phyloP scores from a whole-genome alignment of 2,329 filamentous ascomycete species.

The Ilyonectria mors-panacis region DNA sequence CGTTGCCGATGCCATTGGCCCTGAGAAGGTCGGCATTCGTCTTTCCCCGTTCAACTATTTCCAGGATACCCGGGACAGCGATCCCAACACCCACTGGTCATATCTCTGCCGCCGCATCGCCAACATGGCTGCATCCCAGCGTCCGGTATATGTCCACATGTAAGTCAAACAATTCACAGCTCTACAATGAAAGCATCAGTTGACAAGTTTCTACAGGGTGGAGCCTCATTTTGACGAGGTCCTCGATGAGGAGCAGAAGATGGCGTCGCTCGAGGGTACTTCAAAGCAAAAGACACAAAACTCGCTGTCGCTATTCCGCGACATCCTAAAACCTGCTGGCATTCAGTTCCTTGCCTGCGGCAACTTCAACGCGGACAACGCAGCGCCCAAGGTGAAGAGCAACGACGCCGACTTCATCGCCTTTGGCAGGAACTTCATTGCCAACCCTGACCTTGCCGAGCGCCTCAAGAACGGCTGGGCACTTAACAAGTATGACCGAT shows the following conservation, averaged over 20 bases:
- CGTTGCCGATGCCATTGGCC: constrained; percentile 36
- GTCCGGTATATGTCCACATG: constrained; percentile 63
- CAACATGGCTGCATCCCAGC: constrained; percentile 49
- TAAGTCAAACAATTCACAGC: constrained; percentile 35
- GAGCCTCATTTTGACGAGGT: constrained; percentile 64
- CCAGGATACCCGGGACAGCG: constrained; percentile 48
- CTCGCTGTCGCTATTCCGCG: constrained; percentile 57
- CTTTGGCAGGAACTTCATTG: constrained; percentile 50
- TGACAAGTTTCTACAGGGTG: constrained; percentile 47
- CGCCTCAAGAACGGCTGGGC: constrained; percentile 46
- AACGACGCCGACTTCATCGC: constrained; percentile 45
- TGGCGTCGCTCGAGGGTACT: constrained; percentile 52
- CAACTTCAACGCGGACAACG: constrained; percentile 58
- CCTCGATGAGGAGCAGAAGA: constrained; percentile 60
- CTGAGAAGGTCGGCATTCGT: constrained; percentile 41
- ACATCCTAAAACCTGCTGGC: constrained; percentile 55
- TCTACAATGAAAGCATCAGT: neutral
- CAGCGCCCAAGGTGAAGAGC: constrained; percentile 58
- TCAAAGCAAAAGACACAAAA: constrained; percentile 43
- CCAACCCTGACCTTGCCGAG: constrained; percentile 50
- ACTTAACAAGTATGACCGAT: constrained; percentile 49
- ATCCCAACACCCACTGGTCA: constrained; percentile 54
- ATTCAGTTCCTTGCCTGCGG: constrained; percentile 66
- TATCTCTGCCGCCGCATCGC: constrained; percentile 55
- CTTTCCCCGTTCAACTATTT: constrained; percentile 52